These are phyloP conservation scores for Scleroderma bovista DNA, from an alignment of 768 basidiomycete species.

Conservation along the genomic window DNA sequence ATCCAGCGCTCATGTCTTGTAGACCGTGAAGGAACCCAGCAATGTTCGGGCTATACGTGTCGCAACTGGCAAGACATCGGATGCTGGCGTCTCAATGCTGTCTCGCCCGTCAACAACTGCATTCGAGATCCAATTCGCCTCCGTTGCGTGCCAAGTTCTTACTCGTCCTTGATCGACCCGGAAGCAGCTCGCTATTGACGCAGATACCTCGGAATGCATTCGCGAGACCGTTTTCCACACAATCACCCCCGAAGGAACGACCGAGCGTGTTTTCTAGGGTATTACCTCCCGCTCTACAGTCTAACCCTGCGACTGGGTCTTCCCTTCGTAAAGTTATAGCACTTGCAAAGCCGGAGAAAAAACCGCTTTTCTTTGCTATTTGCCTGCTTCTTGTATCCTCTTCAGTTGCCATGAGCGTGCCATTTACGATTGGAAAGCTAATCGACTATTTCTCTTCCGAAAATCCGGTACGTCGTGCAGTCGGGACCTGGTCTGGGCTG, in stretches of 20 bases:
- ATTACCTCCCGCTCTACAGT: conserved; percentile 28
- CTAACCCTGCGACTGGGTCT: conserved; percentile 41
- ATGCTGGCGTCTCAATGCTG: conserved; percentile 3
- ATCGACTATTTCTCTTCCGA: conserved; percentile 87
- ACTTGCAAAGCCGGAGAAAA: conserved; percentile 79
- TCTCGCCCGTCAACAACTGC: not conserved
- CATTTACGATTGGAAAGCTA: conserved; percentile 87
- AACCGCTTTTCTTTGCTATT: conserved; percentile 68
- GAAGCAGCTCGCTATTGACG: not conserved
- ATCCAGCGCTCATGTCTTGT: not conserved
- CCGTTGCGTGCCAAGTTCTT: not conserved
- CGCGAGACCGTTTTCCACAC: conserved; percentile 10
- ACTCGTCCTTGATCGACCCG: not conserved
- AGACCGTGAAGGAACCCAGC: not conserved
- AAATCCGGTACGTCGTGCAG: conserved; percentile 46
- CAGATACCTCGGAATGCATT: conserved; percentile 2
- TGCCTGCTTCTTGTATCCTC: conserved; percentile 84
- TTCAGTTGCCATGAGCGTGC: conserved; percentile 86
- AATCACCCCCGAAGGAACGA: conserved; percentile 1
- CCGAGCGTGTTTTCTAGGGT: conserved; percentile 20
- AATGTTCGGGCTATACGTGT: conserved; percentile 7
- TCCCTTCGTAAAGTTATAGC: conserved; percentile 71
- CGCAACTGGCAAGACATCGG: conserved; percentile 5
- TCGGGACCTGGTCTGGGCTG: conserved; percentile 22
- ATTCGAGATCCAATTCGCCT: not conserved